These are phyloP conservation scores for Colletotrichum theobromicola DNA, from an alignment of 2,329 filamentous ascomycete species.

Conservation along the genomic window DNA sequence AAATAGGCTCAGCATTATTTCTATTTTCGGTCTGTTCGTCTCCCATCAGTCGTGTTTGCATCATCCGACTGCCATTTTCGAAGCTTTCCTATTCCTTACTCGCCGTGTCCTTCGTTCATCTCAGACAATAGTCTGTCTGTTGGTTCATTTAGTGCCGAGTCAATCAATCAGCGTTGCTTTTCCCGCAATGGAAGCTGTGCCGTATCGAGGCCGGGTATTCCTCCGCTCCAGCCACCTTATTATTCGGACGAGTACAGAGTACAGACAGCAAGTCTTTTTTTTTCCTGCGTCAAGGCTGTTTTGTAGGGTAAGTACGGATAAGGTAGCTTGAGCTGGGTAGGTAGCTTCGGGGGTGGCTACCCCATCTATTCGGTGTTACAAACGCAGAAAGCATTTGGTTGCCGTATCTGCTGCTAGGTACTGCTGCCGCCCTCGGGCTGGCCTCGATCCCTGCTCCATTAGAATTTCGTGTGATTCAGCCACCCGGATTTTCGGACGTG, in stretches of 20 bases:
- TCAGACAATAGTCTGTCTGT: not conserved
- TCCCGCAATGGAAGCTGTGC: not conserved
- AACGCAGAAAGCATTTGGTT: not conserved
- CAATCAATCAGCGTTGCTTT: not conserved
- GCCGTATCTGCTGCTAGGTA: not conserved
- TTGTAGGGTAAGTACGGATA: too few relatives aligned
- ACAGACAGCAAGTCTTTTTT: not conserved
- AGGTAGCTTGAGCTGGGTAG: not conserved
- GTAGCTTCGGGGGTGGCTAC: not conserved
- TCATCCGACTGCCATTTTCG: not conserved
- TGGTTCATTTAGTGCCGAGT: not conserved
- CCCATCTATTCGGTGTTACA: not conserved
- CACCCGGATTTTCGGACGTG: not conserved
- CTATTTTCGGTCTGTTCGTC: not conserved
- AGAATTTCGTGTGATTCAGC: not conserved
- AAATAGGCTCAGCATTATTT: not conserved
- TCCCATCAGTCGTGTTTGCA: not conserved
- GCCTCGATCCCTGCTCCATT: not conserved
- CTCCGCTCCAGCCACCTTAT: constrained; percentile 10
- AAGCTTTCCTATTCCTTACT: not conserved
- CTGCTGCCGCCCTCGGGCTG: not conserved
- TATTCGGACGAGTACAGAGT: constrained; percentile 12
- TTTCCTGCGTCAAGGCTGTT: not conserved
- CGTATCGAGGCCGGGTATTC: not conserved
- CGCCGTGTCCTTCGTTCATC: not conserved